Conservation (phyloP, 768 basidiomycete genomes). For the Lactarius sp. region DNA sequence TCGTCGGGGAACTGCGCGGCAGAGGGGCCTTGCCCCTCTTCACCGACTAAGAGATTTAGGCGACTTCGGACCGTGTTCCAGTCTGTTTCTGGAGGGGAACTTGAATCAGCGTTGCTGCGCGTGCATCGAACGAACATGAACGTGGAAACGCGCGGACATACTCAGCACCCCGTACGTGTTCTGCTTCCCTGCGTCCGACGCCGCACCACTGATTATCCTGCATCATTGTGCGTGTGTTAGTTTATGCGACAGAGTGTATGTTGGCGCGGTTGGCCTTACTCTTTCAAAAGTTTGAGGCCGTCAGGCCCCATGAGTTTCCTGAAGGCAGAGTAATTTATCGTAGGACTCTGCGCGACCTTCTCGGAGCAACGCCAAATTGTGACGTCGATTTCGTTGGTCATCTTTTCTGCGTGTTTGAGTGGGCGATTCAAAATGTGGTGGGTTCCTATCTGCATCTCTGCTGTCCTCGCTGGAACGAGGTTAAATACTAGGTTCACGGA, state of each 20-base stretch:
- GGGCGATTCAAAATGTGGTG: background rate
- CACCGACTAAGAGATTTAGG: background rate
- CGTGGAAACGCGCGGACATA: background rate
- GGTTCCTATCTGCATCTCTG: background rate
- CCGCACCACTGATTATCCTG: no score
- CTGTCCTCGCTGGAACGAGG: background rate
- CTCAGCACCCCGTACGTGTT: background rate
- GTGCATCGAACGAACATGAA: background rate
- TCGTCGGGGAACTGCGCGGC: background rate
- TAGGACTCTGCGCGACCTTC: background rate
- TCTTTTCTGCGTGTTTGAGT: no score
- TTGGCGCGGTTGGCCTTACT: background rate
- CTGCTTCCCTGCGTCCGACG: no score
- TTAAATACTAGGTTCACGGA: background rate
- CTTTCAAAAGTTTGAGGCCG: background rate
- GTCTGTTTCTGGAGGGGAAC: background rate
- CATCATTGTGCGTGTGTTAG: no score
- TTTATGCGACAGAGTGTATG: background rate
- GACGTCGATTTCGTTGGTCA: no score
- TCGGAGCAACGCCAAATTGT: no score
- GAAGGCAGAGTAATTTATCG: slow-evolving; percentile 1
- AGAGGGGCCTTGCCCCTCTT: background rate
- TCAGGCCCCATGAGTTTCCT: background rate
- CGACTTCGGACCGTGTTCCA: slow-evolving; percentile 1
- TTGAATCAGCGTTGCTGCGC: no score